Percentiles rank a stretch among this genome's conserved stretches.
Evolutionary conservation across 2,329 filamentous ascomycete genomes (phyloP).

Genomic region (Hymenoscyphus repandus): DNA sequence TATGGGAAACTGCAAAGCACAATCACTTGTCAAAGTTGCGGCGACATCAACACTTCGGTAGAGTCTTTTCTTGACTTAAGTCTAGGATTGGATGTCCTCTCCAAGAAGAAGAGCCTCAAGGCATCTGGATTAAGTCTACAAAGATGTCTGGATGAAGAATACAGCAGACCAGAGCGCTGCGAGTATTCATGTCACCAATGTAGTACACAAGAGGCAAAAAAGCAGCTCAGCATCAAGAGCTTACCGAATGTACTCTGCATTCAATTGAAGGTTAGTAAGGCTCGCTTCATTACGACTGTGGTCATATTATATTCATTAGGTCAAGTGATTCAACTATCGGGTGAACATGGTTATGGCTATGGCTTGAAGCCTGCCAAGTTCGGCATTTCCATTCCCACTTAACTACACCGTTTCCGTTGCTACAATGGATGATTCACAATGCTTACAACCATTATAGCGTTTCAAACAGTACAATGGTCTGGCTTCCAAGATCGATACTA

Average conservation of each 20-base stretch:
- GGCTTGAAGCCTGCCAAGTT: background rate
- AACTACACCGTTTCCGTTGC: background rate
- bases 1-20: slow-evolving; percentile 88
- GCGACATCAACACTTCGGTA: slow-evolving; percentile 73
- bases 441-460: slow-evolving; percentile 36
- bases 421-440: background rate
- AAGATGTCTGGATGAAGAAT: slow-evolving; percentile 78
- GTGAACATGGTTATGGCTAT: background rate
- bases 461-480: slow-evolving; percentile 73
- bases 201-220: slow-evolving; percentile 70
- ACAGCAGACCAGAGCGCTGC: slow-evolving; percentile 80
- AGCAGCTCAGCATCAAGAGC: slow-evolving; percentile 78
- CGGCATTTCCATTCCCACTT: background rate
- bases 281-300: no score
- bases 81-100: slow-evolving; percentile 72
- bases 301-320: background rate
- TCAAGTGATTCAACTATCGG: no score
- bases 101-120: slow-evolving; percentile 56
- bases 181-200: slow-evolving; percentile 86
- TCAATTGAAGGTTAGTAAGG: slow-evolving; percentile 70
- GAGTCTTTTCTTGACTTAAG: slow-evolving; percentile 91
- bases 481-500: slow-evolving; percentile 82
- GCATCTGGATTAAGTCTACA: slow-evolving; percentile 52
- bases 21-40: slow-evolving; percentile 85
- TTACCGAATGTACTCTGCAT: slow-evolving; percentile 86